phyloP scores from a whole-genome alignment of 2,329 filamentous ascomycete genomes.

The Ophiocordyceps australis region DNA sequence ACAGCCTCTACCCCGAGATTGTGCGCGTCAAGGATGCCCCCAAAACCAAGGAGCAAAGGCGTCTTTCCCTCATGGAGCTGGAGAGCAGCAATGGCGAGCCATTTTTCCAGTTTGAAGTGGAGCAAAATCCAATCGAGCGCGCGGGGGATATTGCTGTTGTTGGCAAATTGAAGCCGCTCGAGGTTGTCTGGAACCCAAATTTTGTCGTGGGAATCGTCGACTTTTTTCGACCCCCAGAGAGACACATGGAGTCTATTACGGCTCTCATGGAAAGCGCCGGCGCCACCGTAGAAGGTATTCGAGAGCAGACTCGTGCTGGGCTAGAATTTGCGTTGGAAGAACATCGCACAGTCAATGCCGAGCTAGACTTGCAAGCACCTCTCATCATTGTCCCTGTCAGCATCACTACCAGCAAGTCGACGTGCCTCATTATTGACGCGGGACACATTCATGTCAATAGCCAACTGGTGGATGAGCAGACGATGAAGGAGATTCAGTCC shows the following conservation, averaged over 20 bases:
- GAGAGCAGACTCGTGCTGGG: conserved; percentile 88
- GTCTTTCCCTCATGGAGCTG: conserved; percentile 34
- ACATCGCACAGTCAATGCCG: conserved; percentile 94
- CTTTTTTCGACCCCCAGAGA: conserved; percentile 91
- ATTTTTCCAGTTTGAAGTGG: conserved; percentile 84
- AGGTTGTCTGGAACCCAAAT: conserved; percentile 93
- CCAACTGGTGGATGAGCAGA: conserved; percentile 82
- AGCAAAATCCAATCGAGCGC: conserved; percentile 86
- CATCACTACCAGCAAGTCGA: conserved; percentile 62
- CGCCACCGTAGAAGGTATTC: conserved; percentile 83
- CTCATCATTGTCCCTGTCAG: conserved; percentile 93
- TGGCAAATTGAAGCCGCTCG: conserved; percentile 83
- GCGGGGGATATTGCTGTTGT: conserved; percentile 82
- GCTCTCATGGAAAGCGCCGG: conserved; percentile 92
- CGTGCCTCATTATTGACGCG: conserved; percentile 87
- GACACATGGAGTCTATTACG: conserved; percentile 96
- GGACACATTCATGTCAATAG: conserved; percentile 92
- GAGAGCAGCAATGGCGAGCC: conserved; percentile 41
- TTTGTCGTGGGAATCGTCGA: conserved; percentile 81
- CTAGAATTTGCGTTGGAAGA: conserved; percentile 93
- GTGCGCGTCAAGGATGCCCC: conserved; percentile 86
- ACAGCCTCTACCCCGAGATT: conserved; percentile 86
- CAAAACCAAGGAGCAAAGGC: conserved; percentile 22
- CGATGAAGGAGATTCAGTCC: conserved; percentile 71
- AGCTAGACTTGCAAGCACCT: conserved; percentile 86